phyloP scores from a whole-genome alignment of 2,329 filamentous ascomycete genomes.

The Teratosphaeria viscida region DNA sequence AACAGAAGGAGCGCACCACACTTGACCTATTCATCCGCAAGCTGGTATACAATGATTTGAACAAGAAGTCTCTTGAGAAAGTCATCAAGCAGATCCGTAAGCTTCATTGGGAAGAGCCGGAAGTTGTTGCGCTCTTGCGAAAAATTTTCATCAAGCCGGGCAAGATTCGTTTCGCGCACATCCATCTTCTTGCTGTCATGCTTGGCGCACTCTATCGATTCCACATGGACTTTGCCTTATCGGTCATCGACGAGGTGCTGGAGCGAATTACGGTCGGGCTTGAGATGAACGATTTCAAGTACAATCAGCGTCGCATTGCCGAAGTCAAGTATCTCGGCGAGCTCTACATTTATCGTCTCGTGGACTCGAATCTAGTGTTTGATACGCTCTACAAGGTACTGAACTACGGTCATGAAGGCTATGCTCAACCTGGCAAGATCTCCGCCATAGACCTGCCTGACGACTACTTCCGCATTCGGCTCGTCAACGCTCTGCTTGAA shows the following conservation, averaged over 20 bases:
- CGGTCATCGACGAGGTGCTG: constrained; percentile 82
- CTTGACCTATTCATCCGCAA: constrained; percentile 89
- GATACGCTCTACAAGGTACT: constrained; percentile 90
- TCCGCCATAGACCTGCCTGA: constrained; percentile 79
- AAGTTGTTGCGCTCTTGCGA: constrained; percentile 68
- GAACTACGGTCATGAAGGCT: constrained; percentile 82
- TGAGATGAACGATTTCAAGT: constrained; percentile 94
- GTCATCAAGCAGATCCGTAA: constrained; percentile 89
- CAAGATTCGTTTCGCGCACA: constrained; percentile 95
- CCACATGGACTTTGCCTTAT: constrained; percentile 80
- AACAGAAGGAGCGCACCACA: constrained; percentile 91
- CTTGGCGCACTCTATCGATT: constrained; percentile 83
- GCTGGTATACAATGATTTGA: constrained; percentile 86
- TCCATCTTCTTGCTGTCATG: constrained; percentile 84
- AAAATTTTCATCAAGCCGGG: constrained; percentile 93
- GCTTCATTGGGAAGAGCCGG: constrained; percentile 91
- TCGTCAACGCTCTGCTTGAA: constrained; percentile 81
- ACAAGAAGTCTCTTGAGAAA: constrained; percentile 86
- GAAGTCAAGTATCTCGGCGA: constrained; percentile 96
- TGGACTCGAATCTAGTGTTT: constrained; percentile 91
- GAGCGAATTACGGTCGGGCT: constrained; percentile 81
- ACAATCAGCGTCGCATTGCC: constrained; percentile 86
- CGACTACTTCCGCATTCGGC: constrained; percentile 89
- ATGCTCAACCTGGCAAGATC: constrained; percentile 64
- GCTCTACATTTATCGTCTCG: constrained; percentile 93